Evolutionary conservation across 129 eudicot species (phyloP), one percentile per base, ranked within the genome.

Genomic region (Pittosporum tobira): DNA sequence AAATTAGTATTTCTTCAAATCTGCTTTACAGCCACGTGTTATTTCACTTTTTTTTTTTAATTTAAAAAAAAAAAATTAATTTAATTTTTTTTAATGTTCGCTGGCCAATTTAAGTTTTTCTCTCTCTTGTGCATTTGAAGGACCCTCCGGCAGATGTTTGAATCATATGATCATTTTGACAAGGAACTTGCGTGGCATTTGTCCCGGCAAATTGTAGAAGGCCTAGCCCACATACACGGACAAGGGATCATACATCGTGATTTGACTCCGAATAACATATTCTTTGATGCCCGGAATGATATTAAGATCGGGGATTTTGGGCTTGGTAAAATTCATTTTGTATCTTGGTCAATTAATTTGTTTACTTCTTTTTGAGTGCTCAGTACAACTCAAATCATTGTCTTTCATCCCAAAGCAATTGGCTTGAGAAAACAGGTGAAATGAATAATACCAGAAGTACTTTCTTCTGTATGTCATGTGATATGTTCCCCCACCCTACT

Each of bases 221-320:
- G 97, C 47, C 73, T 89, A 61, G 93, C 80, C 22, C 95, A 88
- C 78, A 88, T 88, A 67, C 97, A 88, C 67, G 71, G 87, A 40
- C 98, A 91, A 72, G 98, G 98, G 72, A 91, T 91, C 23, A 91
- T 91, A 46, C 98, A 91, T 61, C 87, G 95, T 64, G 98, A 91
- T 53, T 76, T 91, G 90, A 91, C 98, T 60, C 98, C 98, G 48
- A 86, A 83, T 63, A 91, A 86, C 77, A 83, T 91, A 42, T 91
- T 91, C 63, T 86, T 91, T 74, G 98, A 80, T 76, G 98, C 95
- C 55, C 94, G 95, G 19, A 83, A 70, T 76, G 98, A 91, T 72
- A 86, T 91, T 57, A 91, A 91, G 75, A 91, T 91, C 48, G 95
- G 98, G 51, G 98, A 91, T 78, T 91, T 91, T 70, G 98, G 98